These are phyloP conservation scores for Neofusicoccum ribis DNA, from an alignment of 2,329 filamentous ascomycete species.

Conservation along the genomic window DNA sequence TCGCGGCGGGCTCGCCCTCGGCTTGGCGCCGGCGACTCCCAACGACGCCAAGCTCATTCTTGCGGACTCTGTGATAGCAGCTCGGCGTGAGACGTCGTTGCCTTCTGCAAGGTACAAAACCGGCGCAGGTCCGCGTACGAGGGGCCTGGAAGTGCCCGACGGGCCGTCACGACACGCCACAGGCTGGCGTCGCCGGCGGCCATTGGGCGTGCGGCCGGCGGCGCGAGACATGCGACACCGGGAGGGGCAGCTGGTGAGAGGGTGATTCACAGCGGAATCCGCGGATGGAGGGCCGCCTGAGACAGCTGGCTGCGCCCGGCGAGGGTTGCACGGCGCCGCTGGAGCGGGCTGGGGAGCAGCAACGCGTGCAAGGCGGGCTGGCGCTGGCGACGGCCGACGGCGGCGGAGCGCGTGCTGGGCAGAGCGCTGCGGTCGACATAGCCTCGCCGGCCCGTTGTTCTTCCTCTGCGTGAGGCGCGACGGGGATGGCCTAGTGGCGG, in stretches of 20 bases:
- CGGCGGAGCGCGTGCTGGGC: background rate
- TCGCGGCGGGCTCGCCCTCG: background rate
- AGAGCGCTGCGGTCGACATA: conserved; percentile 12
- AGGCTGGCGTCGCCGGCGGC: background rate
- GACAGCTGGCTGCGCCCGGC: conserved; percentile 16
- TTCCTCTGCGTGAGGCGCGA: conserved; percentile 6
- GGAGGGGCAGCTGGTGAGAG: conserved; percentile 5
- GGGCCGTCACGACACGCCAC: conserved; percentile 9
- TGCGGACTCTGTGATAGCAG: background rate
- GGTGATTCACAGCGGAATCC: conserved; percentile 18
- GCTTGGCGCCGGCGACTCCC: conserved; percentile 10
- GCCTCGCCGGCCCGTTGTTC: conserved; percentile 14
- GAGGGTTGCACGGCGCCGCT: conserved; percentile 1
- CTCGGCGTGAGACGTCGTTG: conserved; percentile 7
- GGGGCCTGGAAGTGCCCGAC: conserved; percentile 9
- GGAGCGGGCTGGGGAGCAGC: conserved; percentile 4
- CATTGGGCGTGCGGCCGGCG: background rate
- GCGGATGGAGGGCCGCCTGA: conserved; percentile 16
- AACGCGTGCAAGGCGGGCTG: background rate
- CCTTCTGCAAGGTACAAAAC: conserved; percentile 20
- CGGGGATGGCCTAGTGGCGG: conserved; percentile 9
- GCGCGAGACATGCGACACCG: conserved; percentile 12
- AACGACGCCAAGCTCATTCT: conserved; percentile 19
- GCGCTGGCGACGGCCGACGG: background rate
- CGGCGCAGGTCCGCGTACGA: conserved; percentile 10